These are phyloP conservation scores for Candida sp. DNA, from an alignment of 1,139 yeast genomes.

Conservation along the genomic window DNA sequence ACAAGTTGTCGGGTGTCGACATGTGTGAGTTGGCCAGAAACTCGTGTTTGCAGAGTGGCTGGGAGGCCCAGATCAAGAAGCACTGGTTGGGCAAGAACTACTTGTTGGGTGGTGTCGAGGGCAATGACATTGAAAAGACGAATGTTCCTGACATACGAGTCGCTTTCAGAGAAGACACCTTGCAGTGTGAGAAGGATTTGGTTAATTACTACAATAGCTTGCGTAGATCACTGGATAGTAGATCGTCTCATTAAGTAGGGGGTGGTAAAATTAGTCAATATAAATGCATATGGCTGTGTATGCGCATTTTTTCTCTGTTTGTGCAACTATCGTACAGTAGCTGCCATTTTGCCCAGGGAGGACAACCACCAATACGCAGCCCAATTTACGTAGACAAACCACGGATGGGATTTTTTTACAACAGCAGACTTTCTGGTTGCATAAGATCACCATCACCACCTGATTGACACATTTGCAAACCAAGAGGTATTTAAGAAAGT, in stretches of 20 bases:
- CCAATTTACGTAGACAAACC: too few species aligned
- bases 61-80: conserved; percentile 80
- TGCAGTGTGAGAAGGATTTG: conserved; percentile 73
- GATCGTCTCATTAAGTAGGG: neutral
- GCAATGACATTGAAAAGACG: conserved; percentile 91
- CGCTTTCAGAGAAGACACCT: conserved; percentile 81
- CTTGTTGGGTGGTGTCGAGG: conserved; percentile 64
- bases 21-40: conserved; percentile 93
- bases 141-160: conserved; percentile 92
- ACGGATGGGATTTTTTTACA: too few species aligned
- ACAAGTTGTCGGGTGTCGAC: conserved; percentile 91
- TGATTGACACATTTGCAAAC: too few species aligned
- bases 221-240: conserved; percentile 7
- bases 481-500: too few species aligned
- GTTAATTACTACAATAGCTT: conserved; percentile 57
- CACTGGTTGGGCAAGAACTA: conserved; percentile 92
- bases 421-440: too few species aligned
- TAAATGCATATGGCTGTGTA: neutral
- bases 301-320: neutral
- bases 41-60: conserved; percentile 92
- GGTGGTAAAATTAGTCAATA: neutral
- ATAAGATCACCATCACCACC: too few species aligned
- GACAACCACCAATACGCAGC: too few species aligned
- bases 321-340: neutral
- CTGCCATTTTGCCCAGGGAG: too few species aligned